Evolutionary conservation across 1,284 basidiomycete genomes (phyloP), one percentile per base, ranked within the genome.

Genomic region (Trichosporon faecale): DNA sequence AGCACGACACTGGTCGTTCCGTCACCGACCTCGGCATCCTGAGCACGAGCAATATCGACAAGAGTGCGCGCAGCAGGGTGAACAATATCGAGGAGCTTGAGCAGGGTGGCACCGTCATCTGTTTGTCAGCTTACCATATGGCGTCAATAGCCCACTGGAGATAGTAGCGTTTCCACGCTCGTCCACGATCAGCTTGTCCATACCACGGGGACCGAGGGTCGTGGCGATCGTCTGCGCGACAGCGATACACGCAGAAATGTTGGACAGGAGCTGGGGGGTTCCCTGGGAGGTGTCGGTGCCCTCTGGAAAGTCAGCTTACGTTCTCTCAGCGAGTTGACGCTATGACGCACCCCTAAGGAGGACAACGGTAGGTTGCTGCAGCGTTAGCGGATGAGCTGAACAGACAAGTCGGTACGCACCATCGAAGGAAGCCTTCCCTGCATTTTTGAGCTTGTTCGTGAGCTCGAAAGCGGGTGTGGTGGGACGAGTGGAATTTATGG

Each of bases 1-100:
- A 99, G 87, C 3, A 95, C 93, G 6, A 99, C 97, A 79, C 90
- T 94, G 4, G 97, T 99, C 0, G 97, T 99, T 46, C 96, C 96
- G 85, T 99, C 96, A 66, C 96, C 96, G 64, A 99, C 94, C 84
- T 99, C 96, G 21, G 96, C 95, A 82, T 99, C 96, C 84, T 99
- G 96, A 7, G 96, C 96, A 52, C 96, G 90, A 55, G 95, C 96
- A 81, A 98, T 98, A 80, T 99, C 96, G 66, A 98, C 96, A 66
- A 99, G 87, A 27, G 95, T 97, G 78, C 94, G 90, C 35, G 96
- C 96, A 64, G 96, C 96, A 63, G 96, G 96, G 83, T 99, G 96
- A 8, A 99, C 91, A 80, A 99, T 97, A 77, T 98, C 96, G 72
- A 99, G 89, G 64, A 99, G 87, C 84, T 97, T 97, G 79, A 99